phyloP scores from a whole-genome alignment of 2,329 filamentous ascomycete species.

The Pseudogymnoascus sp. region DNA sequence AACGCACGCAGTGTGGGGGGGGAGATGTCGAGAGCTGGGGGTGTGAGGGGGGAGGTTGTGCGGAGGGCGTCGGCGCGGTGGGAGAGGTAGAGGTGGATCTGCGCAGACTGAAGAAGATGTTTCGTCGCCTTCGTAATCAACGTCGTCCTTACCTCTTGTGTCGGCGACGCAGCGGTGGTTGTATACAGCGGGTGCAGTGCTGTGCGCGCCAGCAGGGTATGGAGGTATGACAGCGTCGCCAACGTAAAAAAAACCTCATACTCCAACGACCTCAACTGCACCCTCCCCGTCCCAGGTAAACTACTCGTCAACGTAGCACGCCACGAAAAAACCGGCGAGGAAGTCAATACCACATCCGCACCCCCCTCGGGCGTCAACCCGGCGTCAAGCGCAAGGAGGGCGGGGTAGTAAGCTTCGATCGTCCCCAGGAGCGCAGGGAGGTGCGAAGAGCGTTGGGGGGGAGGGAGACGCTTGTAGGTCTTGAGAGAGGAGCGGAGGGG shows the following conservation, averaged over 20 bases:
- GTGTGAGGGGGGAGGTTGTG: conserved; percentile 21
- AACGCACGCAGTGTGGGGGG: conserved; percentile 47
- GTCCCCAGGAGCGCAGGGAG: conserved; percentile 61
- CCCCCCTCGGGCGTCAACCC: too few relatives aligned
- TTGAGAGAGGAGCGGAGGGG: conserved; percentile 79
- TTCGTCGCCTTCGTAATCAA: conserved; percentile 69
- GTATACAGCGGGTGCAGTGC: conserved; percentile 66
- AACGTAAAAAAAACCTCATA: conserved; percentile 77
- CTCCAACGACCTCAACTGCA: conserved; percentile 48
- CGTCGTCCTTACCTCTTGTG: conserved; percentile 55
- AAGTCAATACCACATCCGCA: too few relatives aligned
- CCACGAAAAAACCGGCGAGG: conserved; percentile 54
- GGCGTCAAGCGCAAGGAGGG: conserved; percentile 67
- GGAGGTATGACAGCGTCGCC: conserved; percentile 65
- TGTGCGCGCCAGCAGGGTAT: conserved; percentile 63
- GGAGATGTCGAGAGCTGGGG: conserved; percentile 45
- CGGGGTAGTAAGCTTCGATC: conserved; percentile 72
- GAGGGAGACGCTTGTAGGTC: conserved; percentile 76
- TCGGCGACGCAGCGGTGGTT: conserved; percentile 50
- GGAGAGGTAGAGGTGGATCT: conserved; percentile 66
- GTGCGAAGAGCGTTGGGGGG: conserved; percentile 56
- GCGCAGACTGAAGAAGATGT: conserved; percentile 67
- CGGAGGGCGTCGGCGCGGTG: conserved; percentile 41
- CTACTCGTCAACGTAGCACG: conserved; percentile 47
- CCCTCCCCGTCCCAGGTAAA: too few relatives aligned